Base-by-base conservation (phyloP, 78 protist genomes). In the Fonticula alba region DNA sequence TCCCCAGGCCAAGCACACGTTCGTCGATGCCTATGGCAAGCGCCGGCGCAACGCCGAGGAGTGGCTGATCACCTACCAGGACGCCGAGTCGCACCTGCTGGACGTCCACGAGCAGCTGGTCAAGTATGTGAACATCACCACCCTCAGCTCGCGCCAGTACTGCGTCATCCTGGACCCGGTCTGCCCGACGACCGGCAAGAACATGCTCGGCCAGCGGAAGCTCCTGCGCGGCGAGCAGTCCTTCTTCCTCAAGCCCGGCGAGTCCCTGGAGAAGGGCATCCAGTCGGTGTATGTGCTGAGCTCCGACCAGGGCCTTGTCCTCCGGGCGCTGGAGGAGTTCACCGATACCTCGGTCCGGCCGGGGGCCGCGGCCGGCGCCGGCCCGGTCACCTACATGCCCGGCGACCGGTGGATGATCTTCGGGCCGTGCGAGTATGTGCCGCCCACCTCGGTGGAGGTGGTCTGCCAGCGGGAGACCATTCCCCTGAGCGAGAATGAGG, bases 401-500 rank as follows among this genome's bases (percentile, higher is more conserved):
- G 94, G 94, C 56, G 88, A 83, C 75, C 79, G 77, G 67, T 87
- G 94, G 94, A 79, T 83, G 88, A 66, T 87, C 60, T 37, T 56
- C 60, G 94, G 94, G 38, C 88, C 94, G 36, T 24, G 47, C 38
- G 91, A 87, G 56, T 86, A 80, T 66, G 74, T 86, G 15, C 94
- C 94, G 64, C 82, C 84, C 26, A 79, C 76, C 27, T 66, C 71
- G 59, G 88, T 85, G 27, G 84, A 79, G 49, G 81, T 87, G 19
- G 70, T 85, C 17, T 74, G 75, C 54, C 66, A 51, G 66, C 79
- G 89, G 60, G 11, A n/a, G 40, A 75, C 88, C 40, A 82, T 87
- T 59, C 85, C 94, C 51, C 81, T 87, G 43, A 88, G 82, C 60
- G 86, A 81, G 62, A 87, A 85, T 73, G 94, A 87, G 71, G 94